Conservation (phyloP, 805 yeast species). For the Brettanomyces bruxellensis region DNA sequence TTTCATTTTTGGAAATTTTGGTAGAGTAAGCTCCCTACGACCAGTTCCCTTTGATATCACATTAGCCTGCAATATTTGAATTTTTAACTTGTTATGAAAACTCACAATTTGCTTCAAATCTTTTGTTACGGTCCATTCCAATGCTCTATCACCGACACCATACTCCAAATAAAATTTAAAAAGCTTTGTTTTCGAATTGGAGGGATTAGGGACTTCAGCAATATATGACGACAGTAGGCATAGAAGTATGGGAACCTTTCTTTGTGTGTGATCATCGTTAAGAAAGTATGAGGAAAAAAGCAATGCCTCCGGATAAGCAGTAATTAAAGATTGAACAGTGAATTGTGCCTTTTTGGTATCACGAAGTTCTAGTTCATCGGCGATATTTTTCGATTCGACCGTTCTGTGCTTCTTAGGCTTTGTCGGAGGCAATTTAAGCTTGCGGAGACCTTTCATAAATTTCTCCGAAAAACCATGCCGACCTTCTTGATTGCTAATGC, state of each 20-base stretch:
- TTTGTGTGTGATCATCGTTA: slow-evolving; percentile 65
- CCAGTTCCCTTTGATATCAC: slow-evolving; percentile 11
- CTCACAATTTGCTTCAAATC: slow-evolving; percentile 63
- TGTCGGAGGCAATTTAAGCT: slow-evolving; percentile 5
- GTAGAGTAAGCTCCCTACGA: slow-evolving; percentile 23
- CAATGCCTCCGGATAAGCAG: slow-evolving; percentile 69
- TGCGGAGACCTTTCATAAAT: slow-evolving; percentile 12
- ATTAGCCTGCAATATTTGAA: slow-evolving; percentile 38
- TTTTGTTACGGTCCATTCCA: slow-evolving; percentile 74
- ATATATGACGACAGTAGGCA: slow-evolving; percentile 64
- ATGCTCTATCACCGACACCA: slow-evolving; percentile 72
- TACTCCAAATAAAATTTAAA: slow-evolving; percentile 76
- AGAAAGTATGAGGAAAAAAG: slow-evolving; percentile 67
- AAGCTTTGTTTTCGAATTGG: slow-evolving; percentile 30
- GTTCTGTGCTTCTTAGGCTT: slow-evolving; percentile 6
- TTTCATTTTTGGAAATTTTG: slow-evolving; percentile 26
- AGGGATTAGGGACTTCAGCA: slow-evolving; percentile 36
- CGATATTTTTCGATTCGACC: background rate
- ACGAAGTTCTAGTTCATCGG: slow-evolving; percentile 15
- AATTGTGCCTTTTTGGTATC: slow-evolving; percentile 18
- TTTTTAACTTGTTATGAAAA: slow-evolving; percentile 60
- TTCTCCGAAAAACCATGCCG: slow-evolving; percentile 12
- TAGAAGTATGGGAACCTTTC: slow-evolving; percentile 75
- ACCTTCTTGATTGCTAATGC: slow-evolving; percentile 6
- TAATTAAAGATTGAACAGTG: slow-evolving; percentile 41